These are phyloP conservation scores for Zalaria obscura DNA, from an alignment of 2,329 filamentous ascomycete species.

Conservation along the genomic window DNA sequence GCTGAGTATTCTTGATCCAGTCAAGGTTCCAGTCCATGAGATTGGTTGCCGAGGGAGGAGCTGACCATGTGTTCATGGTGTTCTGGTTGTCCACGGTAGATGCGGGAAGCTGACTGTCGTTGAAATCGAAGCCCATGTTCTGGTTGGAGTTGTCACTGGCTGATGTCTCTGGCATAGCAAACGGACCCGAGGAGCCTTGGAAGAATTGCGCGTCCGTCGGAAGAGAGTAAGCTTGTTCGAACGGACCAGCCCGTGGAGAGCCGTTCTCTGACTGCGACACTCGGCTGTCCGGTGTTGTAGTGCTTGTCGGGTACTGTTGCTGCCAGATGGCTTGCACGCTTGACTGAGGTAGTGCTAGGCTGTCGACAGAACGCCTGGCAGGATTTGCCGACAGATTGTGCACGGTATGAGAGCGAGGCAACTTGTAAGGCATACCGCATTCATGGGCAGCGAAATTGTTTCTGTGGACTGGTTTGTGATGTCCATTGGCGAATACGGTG, in stretches of 20 bases:
- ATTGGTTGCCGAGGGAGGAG: constrained; percentile 2
- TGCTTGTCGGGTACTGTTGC: background rate
- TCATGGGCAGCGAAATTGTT: constrained; percentile 51
- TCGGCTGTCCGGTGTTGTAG: background rate
- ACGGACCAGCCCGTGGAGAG: constrained; percentile 1
- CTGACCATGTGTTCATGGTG: constrained; percentile 3
- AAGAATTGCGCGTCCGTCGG: background rate
- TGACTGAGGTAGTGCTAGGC: constrained; percentile 22
- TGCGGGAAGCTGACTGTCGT: background rate
- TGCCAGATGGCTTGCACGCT: constrained; percentile 1
- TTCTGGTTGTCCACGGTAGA: constrained; percentile 1
- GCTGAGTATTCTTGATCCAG: constrained; percentile 12
- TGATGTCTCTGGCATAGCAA: background rate
- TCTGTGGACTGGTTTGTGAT: constrained; percentile 50
- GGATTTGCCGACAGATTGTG: constrained; percentile 24
- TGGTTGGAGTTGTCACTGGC: constrained; percentile 2
- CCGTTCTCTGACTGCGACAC: constrained; percentile 2
- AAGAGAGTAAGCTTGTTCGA: background rate
- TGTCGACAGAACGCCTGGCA: constrained; percentile 38
- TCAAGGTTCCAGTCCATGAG: constrained; percentile 5
- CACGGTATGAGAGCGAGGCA: constrained; percentile 39
- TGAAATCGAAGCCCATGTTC: constrained; percentile 4
- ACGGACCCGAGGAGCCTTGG: background rate
- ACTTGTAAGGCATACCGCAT: constrained; percentile 48
- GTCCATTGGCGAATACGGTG: constrained; percentile 48